Base-by-base conservation (phyloP, 2,329 filamentous ascomycete species). In the Calonectria fujianensis region DNA sequence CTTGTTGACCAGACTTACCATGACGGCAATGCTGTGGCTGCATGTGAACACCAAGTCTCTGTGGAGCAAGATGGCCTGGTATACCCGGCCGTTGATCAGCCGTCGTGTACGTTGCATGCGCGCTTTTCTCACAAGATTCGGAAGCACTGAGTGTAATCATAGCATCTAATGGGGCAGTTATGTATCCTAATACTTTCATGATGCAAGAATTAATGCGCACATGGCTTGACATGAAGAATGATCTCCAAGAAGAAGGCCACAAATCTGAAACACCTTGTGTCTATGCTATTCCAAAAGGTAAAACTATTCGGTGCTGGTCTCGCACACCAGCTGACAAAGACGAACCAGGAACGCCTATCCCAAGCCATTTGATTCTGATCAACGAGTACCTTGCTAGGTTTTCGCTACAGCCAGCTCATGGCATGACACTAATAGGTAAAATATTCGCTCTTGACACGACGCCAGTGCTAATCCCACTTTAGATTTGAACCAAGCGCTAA, bases 111-210 rank as follows among this genome's bases (percentile, higher is more conserved):
- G 64, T 41, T 13, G 3, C 10, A 14, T 16, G 32, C 11, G 37
- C n/a, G n/a, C 16, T 20, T 13, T 20, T 11, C 31, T 7, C 14
- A 41, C n/a, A 1, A 4, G n/a, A 14, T 4, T 39, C 27, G 32
- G 41, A 52, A 48, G 18, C 27, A 31, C 29, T 31, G 20, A 27
- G 39, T 2, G 20, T 37, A 35, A 24, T 24, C 24, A 13, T 20
- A 77, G 76, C 67, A 10, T 78, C 73, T 2, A 80, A 79, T 50
- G 77, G 78, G 24, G 76, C 74, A 2, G 39, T 73, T 39, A 77
- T 79, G 77, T 78, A 69, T n/a, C 78, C 78, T 6, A 78, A 80
- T 51, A 79, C 78, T 2, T 78, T 78, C n/a, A 72, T 64, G 57
- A 74, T 75, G 75, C 77, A 80, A 18, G 77, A 78, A 45, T 27